These are phyloP conservation scores for Pseudohyphozyma bogoriensis DNA, from an alignment of 768 basidiomycete species.

Conservation along the genomic window DNA sequence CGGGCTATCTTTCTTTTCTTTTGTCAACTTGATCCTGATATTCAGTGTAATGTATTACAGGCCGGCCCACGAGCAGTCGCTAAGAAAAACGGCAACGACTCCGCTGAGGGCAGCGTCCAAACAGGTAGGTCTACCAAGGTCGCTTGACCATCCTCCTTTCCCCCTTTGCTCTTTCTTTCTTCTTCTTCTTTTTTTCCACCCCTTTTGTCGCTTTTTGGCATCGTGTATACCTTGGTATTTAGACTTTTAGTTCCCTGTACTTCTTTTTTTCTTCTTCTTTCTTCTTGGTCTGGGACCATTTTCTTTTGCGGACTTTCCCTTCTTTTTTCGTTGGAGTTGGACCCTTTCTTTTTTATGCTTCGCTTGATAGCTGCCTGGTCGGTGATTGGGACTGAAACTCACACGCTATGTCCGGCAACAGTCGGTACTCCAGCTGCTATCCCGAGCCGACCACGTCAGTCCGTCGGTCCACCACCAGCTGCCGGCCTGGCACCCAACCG, in stretches of 20 bases:
- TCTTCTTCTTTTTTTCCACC: too few species aligned
- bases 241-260: neutral
- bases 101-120: neutral
- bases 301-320: too few species aligned
- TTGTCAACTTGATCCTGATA: slow-evolving; percentile 4
- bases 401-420: too few species aligned
- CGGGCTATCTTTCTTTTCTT: slow-evolving; percentile 13
- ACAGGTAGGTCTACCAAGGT: too few species aligned
- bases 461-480: neutral
- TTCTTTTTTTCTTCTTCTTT: neutral
- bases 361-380: neutral
- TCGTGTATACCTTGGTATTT: slow-evolving; percentile 6
- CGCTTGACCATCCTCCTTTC: neutral
- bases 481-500: neutral
- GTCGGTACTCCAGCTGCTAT: too few species aligned
- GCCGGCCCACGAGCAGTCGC: slow-evolving; percentile 47
- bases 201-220: too few species aligned
- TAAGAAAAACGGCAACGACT: slow-evolving; percentile 5
- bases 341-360: neutral
- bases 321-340: neutral
- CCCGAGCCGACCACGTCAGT: neutral
- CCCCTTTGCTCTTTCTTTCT: neutral
- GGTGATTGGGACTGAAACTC: too few species aligned
- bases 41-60: neutral
- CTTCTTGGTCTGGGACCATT: too few species aligned